Evolutionary conservation across 805 yeast species (phyloP).

Genomic region (Yarrowia sp.): DNA sequence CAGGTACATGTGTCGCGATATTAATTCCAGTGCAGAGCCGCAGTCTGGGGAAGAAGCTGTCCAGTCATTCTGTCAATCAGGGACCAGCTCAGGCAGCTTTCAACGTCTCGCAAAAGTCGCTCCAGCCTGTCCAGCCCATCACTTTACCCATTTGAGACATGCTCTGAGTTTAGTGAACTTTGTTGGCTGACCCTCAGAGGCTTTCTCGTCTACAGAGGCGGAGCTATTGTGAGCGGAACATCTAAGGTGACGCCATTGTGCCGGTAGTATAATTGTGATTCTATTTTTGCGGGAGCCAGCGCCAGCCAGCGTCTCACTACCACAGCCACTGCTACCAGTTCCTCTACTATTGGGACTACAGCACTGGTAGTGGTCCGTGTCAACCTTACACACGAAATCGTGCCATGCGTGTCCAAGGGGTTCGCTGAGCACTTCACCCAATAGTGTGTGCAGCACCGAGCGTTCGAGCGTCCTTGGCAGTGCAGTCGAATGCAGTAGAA

Average conservation of each 20-base stretch:
- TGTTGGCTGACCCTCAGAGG: background rate
- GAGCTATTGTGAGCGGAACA: background rate
- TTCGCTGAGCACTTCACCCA: background rate
- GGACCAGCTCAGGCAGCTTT: background rate
- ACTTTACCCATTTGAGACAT: constrained; percentile 32
- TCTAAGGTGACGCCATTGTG: constrained; percentile 19
- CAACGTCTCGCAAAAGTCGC: background rate
- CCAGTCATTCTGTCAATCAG: background rate
- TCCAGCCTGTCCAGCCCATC: constrained; percentile 14
- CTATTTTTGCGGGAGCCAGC: background rate
- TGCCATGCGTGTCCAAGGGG: constrained; percentile 29
- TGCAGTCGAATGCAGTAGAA: constrained; percentile 24
- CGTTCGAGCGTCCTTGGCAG: constrained; percentile 8
- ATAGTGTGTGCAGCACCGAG: constrained; percentile 3
- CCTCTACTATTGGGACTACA: too few relatives aligned
- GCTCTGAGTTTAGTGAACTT: constrained; percentile 29
- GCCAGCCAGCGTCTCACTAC: background rate
- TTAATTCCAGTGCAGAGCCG: constrained; percentile 2
- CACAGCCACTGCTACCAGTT: background rate
- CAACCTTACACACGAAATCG: constrained; percentile 16
- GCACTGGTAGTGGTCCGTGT: background rate
- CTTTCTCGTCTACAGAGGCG: background rate
- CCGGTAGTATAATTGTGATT: background rate
- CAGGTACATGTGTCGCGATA: constrained; percentile 17
- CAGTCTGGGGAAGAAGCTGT: background rate